These are phyloP conservation scores for Ceratobasidium sp. DNA, from an alignment of 1,284 basidiomycete species.

Conservation along the genomic window DNA sequence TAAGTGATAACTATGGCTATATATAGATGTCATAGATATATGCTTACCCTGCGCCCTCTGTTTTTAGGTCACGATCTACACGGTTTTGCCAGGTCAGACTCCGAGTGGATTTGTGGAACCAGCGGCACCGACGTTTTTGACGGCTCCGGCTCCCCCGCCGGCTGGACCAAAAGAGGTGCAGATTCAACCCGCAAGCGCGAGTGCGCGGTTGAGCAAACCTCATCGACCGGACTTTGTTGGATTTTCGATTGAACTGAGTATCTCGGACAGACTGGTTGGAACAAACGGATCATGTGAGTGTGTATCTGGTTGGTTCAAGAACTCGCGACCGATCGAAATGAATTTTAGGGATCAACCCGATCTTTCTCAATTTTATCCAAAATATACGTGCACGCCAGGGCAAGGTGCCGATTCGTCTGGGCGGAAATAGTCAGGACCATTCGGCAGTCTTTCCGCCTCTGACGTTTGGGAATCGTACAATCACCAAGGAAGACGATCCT, in stretches of 20 bases:
- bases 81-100: neutral
- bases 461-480: slow-evolving; percentile 55
- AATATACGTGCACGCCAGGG: slow-evolving; percentile 58
- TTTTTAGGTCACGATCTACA: slow-evolving; percentile 30
- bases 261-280: slow-evolving; percentile 18
- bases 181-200: slow-evolving; percentile 17
- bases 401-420: slow-evolving; percentile 66
- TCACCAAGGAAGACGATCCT: slow-evolving; percentile 58
- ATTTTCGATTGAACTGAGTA: slow-evolving; percentile 20
- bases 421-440: slow-evolving; percentile 77
- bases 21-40: neutral
- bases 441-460: slow-evolving; percentile 58
- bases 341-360: slow-evolving; percentile 9
- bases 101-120: slow-evolving; percentile 18
- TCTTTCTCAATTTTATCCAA: slow-evolving; percentile 27
- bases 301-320: neutral
- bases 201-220: slow-evolving; percentile 3
- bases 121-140: slow-evolving; percentile 2
- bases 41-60: neutral
- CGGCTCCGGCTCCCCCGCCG: neutral
- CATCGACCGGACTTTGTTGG: slow-evolving; percentile 25
- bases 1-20: neutral
- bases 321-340: neutral
- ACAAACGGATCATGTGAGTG: slow-evolving; percentile 27
- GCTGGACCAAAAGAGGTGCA: slow-evolving; percentile 23